A percentile compares a stretch with the other conserved stretches of the same genome.
phyloP scores from a whole-genome alignment of 2,329 filamentous ascomycete species.

The Aspergillus pseudoterreus region DNA sequence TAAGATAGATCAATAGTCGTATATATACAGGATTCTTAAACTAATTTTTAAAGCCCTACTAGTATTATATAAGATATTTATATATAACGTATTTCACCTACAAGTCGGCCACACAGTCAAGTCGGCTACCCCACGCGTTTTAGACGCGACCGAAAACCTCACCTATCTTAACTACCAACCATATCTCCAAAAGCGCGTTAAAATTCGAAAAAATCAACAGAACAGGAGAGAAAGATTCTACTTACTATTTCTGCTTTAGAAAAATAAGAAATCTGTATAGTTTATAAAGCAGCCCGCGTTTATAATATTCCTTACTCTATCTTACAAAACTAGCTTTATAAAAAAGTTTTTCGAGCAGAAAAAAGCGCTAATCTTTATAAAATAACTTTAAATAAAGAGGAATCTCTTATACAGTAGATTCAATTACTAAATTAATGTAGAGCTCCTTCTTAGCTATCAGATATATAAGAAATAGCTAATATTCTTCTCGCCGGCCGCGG shows the following conservation, averaged over 20 bases:
- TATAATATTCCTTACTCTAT: conserved; percentile 4
- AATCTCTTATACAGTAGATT: neutral
- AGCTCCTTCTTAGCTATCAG: neutral
- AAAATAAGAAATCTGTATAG: neutral
- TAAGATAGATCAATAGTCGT: no score
- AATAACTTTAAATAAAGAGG: neutral
- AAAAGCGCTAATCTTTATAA: neutral
- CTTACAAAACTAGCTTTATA: neutral
- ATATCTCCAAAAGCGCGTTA: no score
- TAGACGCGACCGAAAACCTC: no score
- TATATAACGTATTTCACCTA: no score
- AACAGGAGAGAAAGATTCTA: conserved; percentile 3
- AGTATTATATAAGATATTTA: no score
- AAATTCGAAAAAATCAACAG: no score
- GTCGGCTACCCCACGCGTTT: no score
- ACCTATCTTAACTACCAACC: no score
- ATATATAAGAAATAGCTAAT: neutral
- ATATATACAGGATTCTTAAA: no score
- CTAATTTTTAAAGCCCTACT: no score
- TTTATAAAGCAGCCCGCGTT: conserved; percentile 1
- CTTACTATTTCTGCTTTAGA: conserved; percentile 2
- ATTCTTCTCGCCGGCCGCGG: neutral
- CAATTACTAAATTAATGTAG: neutral
- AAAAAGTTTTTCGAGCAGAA: neutral
- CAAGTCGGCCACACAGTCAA: no score